A percentile compares a stretch with the other conserved stretches of the same genome.
These are phyloP conservation scores for Camelina laxa DNA, from an alignment of 345 rosid species.

Conservation along the genomic window DNA sequence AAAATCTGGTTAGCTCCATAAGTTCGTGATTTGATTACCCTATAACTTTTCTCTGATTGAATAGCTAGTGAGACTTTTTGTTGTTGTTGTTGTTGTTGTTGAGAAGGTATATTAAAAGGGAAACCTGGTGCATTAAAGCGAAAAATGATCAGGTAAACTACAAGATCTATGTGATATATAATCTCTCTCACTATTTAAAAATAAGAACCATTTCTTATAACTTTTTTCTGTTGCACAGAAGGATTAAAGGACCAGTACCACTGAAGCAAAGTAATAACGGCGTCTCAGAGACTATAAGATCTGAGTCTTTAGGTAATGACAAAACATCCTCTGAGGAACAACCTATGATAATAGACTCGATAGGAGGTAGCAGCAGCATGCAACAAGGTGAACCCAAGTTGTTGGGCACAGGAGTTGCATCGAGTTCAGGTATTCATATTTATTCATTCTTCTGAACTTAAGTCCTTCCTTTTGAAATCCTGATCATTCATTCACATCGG, in stretches of 20 bases:
- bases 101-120: slow-evolving; percentile 61
- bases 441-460: not conserved
- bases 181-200: slow-evolving; percentile 12
- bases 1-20: slow-evolving; percentile 56
- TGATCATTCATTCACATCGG: slow-evolving; percentile 4
- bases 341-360: slow-evolving; percentile 15
- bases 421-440: slow-evolving; percentile 41
- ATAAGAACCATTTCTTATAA: not conserved
- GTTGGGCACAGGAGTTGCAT: slow-evolving; percentile 34
- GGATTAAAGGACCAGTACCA: slow-evolving; percentile 47
- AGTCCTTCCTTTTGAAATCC: not conserved
- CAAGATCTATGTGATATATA: slow-evolving; percentile 2
- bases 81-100: slow-evolving; percentile 9
- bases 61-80: slow-evolving; percentile 24
- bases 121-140: slow-evolving; percentile 69
- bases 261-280: slow-evolving; percentile 35
- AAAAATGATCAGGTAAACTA: slow-evolving; percentile 67
- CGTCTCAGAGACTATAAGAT: slow-evolving; percentile 41
- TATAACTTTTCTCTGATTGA: not conserved
- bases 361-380: slow-evolving; percentile 43
- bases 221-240: slow-evolving; percentile 48
- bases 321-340: slow-evolving; percentile 45
- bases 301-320: slow-evolving; percentile 61
- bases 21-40: not conserved
- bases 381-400: slow-evolving; percentile 49